Conservation (phyloP, 306 rosid species). For the Cucurbita pepo region DNA sequence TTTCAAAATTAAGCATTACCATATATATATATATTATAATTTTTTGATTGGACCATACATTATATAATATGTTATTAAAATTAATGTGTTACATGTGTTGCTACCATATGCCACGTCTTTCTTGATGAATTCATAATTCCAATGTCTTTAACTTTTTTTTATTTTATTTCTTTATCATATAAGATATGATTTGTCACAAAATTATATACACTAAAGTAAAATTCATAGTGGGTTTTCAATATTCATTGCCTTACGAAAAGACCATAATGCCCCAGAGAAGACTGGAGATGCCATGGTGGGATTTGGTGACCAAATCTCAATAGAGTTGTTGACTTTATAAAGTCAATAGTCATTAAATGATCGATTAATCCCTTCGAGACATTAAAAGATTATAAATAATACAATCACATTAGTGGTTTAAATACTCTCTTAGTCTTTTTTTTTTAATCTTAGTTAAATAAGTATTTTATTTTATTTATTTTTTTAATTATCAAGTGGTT, state of each 20-base stretch:
- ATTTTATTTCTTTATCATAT: not conserved
- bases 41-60: not conserved
- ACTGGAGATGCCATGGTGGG: not conserved
- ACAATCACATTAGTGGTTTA: not conserved
- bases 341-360: not conserved
- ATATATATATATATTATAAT: not conserved
- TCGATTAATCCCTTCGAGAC: not conserved
- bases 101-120: not conserved
- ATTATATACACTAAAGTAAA: no score
- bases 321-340: not conserved
- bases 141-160: not conserved
- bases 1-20: not conserved
- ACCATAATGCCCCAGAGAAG: no score
- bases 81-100: not conserved
- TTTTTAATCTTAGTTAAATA: no score
- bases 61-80: not conserved
- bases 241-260: not conserved
- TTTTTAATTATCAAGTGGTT: no score
- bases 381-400: not conserved
- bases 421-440: not conserved
- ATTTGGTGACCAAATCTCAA: not conserved
- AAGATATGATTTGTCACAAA: not conserved
- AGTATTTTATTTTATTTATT: no score
- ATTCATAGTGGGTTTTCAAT: not conserved
- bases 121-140: not conserved